phyloP scores from a whole-genome alignment of 2,329 filamentous ascomycete species.

The Trematosphaeria pertusa region DNA sequence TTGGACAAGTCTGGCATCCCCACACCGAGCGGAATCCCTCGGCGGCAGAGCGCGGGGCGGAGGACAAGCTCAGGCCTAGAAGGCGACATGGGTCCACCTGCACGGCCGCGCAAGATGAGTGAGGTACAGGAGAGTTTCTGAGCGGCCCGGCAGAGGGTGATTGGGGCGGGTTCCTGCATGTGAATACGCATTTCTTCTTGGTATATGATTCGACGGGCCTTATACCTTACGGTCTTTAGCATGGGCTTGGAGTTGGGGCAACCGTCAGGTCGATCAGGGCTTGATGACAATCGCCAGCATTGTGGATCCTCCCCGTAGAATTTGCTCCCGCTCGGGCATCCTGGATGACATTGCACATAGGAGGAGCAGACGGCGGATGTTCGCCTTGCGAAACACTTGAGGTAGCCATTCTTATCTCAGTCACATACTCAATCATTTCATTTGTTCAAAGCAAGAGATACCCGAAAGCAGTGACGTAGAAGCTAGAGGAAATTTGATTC shows the following conservation, averaged over 20 bases:
- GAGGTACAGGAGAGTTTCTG: constrained; percentile 64
- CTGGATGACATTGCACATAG: constrained; percentile 16
- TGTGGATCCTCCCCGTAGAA: not conserved
- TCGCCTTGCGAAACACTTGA: not conserved
- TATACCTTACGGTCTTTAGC: constrained; percentile 27
- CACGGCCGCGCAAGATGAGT: constrained; percentile 58
- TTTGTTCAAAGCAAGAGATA: constrained; percentile 30
- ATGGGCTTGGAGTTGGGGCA: constrained; percentile 21
- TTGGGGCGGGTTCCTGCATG: constrained; percentile 21
- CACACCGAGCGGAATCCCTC: constrained; percentile 56
- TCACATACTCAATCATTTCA: constrained; percentile 33
- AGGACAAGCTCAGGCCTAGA: constrained; percentile 48
- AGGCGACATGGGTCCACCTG: constrained; percentile 55
- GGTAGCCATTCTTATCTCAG: constrained; percentile 29
- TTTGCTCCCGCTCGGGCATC: not conserved
- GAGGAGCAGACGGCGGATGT: constrained; percentile 4
- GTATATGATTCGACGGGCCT: constrained; percentile 28
- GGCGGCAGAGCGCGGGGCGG: constrained; percentile 58
- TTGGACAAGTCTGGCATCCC: constrained; percentile 58
- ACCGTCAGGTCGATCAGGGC: constrained; percentile 2
- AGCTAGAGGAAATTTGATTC: too few species aligned
- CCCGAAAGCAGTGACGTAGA: constrained; percentile 8
- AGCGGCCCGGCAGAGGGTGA: constrained; percentile 8
- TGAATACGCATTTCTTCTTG: constrained; percentile 24
- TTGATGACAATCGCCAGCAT: constrained; percentile 1